phyloP scores from a whole-genome alignment of 1,284 basidiomycete genomes.

The Psilocybe mexicana region DNA sequence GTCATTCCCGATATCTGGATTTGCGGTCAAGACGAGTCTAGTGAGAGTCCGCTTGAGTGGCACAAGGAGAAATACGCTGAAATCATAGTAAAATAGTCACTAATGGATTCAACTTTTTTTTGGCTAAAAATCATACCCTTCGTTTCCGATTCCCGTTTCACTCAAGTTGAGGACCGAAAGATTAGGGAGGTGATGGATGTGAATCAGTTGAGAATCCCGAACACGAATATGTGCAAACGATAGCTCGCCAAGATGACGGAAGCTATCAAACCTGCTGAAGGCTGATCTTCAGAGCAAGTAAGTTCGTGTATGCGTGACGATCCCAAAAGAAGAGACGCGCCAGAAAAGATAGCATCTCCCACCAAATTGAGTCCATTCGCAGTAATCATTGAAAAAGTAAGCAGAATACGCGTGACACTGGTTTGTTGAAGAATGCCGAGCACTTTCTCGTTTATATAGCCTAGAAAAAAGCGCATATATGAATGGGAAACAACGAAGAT shows the following conservation, averaged over 20 bases:
- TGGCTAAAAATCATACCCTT: slow-evolving; percentile 45
- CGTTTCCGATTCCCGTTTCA: slow-evolving; percentile 58
- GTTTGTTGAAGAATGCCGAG: slow-evolving; percentile 41
- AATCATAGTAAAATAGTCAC: not conserved
- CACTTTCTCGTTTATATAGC: slow-evolving; percentile 40
- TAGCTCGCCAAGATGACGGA: slow-evolving; percentile 49
- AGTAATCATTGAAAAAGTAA: slow-evolving; percentile 47
- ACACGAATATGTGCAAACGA: slow-evolving; percentile 47
- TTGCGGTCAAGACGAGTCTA: slow-evolving; percentile 51
- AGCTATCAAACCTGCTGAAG: slow-evolving; percentile 51
- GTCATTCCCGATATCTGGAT: slow-evolving; percentile 55
- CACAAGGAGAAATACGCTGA: slow-evolving; percentile 59
- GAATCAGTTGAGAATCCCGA: slow-evolving; percentile 47
- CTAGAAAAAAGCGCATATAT: slow-evolving; percentile 25
- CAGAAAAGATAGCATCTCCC: slow-evolving; percentile 39
- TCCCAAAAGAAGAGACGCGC: slow-evolving; percentile 29
- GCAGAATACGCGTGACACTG: slow-evolving; percentile 36
- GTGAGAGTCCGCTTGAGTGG: slow-evolving; percentile 53
- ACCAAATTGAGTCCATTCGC: slow-evolving; percentile 49
- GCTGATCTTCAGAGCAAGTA: slow-evolving; percentile 33
- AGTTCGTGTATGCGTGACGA: slow-evolving; percentile 7
- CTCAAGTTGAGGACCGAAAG: slow-evolving; percentile 51
- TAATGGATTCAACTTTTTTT: not conserved
- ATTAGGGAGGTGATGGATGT: slow-evolving; percentile 54
- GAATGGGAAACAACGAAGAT: not conserved